Base-by-base conservation (phyloP, 495 filamentous ascomycete species). In the Aspergillus ellipticus region DNA sequence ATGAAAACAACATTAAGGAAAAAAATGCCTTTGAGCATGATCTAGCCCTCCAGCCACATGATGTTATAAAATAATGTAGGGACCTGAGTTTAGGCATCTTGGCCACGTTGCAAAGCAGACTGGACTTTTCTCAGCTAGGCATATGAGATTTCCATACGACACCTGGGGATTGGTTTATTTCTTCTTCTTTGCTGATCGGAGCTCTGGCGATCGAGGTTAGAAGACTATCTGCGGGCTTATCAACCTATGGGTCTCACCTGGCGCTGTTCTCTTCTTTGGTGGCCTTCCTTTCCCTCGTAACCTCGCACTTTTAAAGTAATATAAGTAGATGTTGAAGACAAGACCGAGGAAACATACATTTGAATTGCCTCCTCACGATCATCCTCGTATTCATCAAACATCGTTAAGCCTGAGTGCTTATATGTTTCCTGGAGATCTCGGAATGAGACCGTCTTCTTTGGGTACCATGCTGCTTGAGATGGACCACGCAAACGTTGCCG, bases 221-320 rank as follows among this genome's bases (percentile, higher is more conserved):
- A 16, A 33, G 2, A 42, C 22, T 24, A 26, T 8, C 20, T 9
- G n/a, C n/a, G n/a, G n/a, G n/a, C n/a, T 29, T 9, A n/a, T 16
- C 2, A 22, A 9, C 37, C 24, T 16, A 5, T 33, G 4, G 29
- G 22, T 29, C 75, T 71, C 81, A 90, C 88, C 83, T 65, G 81
- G 77, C 52, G 79, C 78, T 22, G 76, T 84, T 68, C 77, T 82
- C 76, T 93, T 94, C 83, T 96, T 97, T 80, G 92, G 95, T 17
- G 93, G 92, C 26, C 89, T 80, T 13, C 88, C 89, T 74, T 97
- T 97, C 47, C 92, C 94, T 69, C 89, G 85, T 15, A 77, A 64
- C 75, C 88, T 94, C 63, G 85, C 72, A 59, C 85, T 89, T 62
- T 43, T 33, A 26, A 2, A 7, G 22, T 35, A 20, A 26, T 48